Evolutionary conservation across 768 basidiomycete species (phyloP), one percentile per base, ranked within the genome.

Genomic region (Phylloporus arenicola): DNA sequence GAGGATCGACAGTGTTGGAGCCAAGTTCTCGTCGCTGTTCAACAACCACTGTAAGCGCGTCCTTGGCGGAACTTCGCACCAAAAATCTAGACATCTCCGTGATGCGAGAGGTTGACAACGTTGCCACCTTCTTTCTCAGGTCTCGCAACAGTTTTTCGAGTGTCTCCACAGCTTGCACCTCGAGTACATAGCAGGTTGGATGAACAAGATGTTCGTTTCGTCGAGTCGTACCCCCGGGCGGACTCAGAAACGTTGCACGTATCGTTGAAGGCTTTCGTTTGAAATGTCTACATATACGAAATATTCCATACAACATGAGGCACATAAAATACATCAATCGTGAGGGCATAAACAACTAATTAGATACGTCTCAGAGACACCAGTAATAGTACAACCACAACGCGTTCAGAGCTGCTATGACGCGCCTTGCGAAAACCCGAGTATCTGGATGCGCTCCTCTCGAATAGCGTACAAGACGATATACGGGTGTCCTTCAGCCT

Each of bases 21-120:
- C n/a, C 16, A 92, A 67, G 5, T 72, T 69, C 50, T 86, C 84
- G 57, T 83, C 77, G 1, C 77, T 82, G 51, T 87, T n/a, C n/a
- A n/a, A n/a, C n/a, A n/a, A n/a, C 86, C 27, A 86, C 86, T 77
- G 88, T 81, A 7, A 95, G 68, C 0, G 84, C 92, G 56, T 92
- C 86, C 54, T 82, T 86, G 3, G 87, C 87, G 31, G 94, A 70
- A 38, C 67, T 73, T 19, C 91, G 80, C 19, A 80, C 73, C 34
- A 89, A 58, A 25, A 83, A 82, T 43, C 75, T 76, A 8, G 89
- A 91, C 19, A 68, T 64, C 43, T 86, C 84, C 17, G 80, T 71
- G n/a, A 77, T 70, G 20, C 67, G 68, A 13, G 77, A 72, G 6
- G 64, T 65, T 1, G 81, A 71, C 19, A 95, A 67, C 16, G 77